phyloP scores from a whole-genome alignment of 2,329 filamentous ascomycete species.

The Botryotinia globosa region DNA sequence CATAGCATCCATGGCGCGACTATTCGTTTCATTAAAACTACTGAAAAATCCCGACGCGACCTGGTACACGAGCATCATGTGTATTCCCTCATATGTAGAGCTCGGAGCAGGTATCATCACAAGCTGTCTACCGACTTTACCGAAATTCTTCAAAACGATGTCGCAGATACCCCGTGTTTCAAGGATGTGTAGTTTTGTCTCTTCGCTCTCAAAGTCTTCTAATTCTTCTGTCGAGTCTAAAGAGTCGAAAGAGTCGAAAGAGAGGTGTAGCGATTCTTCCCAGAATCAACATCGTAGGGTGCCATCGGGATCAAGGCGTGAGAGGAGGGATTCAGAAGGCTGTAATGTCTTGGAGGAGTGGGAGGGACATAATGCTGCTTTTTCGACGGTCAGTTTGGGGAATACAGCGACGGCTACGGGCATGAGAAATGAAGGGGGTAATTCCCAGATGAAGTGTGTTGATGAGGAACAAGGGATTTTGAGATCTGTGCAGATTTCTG shows the following conservation, averaged over 20 bases:
- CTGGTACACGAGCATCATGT: neutral
- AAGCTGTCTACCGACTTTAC: neutral
- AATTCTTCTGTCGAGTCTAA: neutral
- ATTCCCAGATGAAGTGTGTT: neutral
- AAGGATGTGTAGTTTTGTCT: neutral
- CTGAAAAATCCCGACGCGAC: neutral
- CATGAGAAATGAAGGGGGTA: neutral
- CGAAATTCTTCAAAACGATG: constrained; percentile 1
- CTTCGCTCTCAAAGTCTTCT: neutral
- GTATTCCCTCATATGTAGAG: constrained; percentile 5
- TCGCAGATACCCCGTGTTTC: neutral
- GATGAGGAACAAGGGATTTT: neutral
- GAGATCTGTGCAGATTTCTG: neutral
- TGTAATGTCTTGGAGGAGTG: neutral
- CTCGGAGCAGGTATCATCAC: neutral
- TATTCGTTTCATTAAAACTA: neutral
- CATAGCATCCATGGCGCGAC: constrained; percentile 1
- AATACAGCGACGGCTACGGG: neutral
- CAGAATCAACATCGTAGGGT: neutral
- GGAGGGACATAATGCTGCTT: no score
- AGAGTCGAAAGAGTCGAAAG: neutral
- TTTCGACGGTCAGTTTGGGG: neutral
- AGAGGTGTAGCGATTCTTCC: neutral
- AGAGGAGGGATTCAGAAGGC: neutral
- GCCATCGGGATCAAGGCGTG: neutral